These are phyloP conservation scores for Rhizophora apiculata DNA, from an alignment of 345 rosid genomes.

Conservation along the genomic window DNA sequence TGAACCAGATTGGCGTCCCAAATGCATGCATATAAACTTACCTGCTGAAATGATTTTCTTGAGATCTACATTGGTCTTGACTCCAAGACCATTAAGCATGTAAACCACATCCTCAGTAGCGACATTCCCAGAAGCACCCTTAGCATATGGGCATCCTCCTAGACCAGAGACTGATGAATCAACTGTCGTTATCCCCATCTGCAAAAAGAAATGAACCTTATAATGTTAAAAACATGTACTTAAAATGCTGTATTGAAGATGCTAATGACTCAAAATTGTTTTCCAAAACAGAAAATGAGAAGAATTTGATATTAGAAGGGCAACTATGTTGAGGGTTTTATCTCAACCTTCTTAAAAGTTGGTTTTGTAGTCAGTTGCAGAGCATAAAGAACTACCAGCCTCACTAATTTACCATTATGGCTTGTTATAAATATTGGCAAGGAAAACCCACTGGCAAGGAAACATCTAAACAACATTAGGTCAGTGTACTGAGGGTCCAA, in stretches of 20 bases:
- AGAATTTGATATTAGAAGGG: too few species aligned
- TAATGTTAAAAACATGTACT: too few species aligned
- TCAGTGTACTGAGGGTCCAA: not conserved
- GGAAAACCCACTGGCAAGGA: not conserved
- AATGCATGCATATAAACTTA: constrained; percentile 57
- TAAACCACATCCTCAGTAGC: constrained; percentile 76
- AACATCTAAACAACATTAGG: not conserved
- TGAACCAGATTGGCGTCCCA: constrained; percentile 59
- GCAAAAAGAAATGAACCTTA: not conserved
- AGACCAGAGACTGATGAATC: constrained; percentile 65
- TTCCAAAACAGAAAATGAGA: too few species aligned
- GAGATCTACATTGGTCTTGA: constrained; percentile 60
- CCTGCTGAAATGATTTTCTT: constrained; percentile 54
- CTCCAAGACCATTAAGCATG: constrained; percentile 77
- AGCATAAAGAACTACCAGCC: not conserved
- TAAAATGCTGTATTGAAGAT: too few species aligned
- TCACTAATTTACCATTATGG: not conserved
- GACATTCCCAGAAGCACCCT: constrained; percentile 76
- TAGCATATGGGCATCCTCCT: constrained; percentile 83
- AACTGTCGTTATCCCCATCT: constrained; percentile 69
- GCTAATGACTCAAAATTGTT: not conserved
- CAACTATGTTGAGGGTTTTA: not conserved
- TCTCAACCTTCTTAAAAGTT: not conserved
- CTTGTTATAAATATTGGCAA: not conserved
- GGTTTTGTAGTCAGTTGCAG: too few species aligned